Evolutionary conservation across 2,329 filamentous ascomycete genomes (phyloP).

Genomic region (Blastomyces gilchristii): DNA sequence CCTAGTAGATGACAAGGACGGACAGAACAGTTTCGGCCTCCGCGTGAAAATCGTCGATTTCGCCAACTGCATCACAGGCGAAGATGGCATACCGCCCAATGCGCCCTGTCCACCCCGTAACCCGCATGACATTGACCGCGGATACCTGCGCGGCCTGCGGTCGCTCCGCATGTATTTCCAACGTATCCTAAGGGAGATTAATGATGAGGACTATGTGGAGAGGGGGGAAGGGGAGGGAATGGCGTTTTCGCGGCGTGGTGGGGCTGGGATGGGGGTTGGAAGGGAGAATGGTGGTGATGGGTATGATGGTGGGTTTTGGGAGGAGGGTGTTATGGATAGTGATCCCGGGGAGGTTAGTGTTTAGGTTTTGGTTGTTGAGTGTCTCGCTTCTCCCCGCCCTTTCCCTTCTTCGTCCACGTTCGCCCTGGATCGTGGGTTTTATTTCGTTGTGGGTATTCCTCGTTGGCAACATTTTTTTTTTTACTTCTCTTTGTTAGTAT

Average conservation of each 20-base stretch:
- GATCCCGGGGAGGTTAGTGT: conserved; percentile 37
- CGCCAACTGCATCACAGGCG: conserved; percentile 88
- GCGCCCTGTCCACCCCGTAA: conserved; percentile 68
- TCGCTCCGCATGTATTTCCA: conserved; percentile 76
- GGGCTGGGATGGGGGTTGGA: conserved; percentile 22
- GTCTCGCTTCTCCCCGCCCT: not conserved
- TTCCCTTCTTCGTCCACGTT: too few species aligned
- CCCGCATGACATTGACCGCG: conserved; percentile 70
- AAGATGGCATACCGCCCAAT: conserved; percentile 53
- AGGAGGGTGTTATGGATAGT: conserved; percentile 34
- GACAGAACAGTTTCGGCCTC: conserved; percentile 33
- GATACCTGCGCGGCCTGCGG: conserved; percentile 76
- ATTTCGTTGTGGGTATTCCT: too few species aligned
- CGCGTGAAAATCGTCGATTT: conserved; percentile 98
- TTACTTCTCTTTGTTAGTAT: too few species aligned
- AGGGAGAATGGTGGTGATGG: conserved; percentile 11
- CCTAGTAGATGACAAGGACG: conserved; percentile 23
- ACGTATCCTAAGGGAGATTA: conserved; percentile 71
- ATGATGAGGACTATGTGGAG: conserved; percentile 36
- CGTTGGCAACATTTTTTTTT: too few species aligned
- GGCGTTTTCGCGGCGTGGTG: conserved; percentile 26
- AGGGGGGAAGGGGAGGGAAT: conserved; percentile 35
- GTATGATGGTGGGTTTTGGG: conserved; percentile 27
- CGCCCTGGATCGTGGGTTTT: too few species aligned
- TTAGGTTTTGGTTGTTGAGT: not conserved